phyloP scores from a whole-genome alignment of 768 basidiomycete genomes.

The Boletus reticulatus region DNA sequence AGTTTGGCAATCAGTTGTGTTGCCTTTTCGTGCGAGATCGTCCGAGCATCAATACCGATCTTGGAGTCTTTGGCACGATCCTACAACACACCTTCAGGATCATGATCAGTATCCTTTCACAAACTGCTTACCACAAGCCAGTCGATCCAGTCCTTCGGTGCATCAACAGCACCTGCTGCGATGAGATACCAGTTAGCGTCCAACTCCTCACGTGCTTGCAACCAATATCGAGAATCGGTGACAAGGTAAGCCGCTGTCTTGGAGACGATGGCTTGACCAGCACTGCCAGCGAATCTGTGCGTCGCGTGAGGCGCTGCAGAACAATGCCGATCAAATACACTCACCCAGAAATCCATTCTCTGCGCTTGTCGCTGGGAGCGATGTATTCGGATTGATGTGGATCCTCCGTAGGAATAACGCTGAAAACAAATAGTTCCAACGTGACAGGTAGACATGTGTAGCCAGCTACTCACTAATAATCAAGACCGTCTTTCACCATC shows the following conservation, averaged over 20 bases:
- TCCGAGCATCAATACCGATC: conserved; percentile 83
- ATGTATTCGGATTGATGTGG: conserved; percentile 85
- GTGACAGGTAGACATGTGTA: neutral
- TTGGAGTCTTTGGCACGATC: conserved; percentile 42
- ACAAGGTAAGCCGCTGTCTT: conserved; percentile 67
- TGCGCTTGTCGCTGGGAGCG: conserved; percentile 68
- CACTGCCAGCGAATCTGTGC: conserved; percentile 58
- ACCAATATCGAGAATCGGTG: conserved; percentile 82
- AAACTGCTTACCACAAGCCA: conserved; percentile 59
- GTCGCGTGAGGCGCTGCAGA: conserved; percentile 11
- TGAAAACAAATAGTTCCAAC: conserved; percentile 30
- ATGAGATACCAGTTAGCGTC: conserved; percentile 75
- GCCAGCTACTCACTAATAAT: conserved; percentile 64
- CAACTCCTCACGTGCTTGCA: conserved; percentile 68
- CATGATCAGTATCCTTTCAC: neutral
- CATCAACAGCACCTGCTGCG: conserved; percentile 48
- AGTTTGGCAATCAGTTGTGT: conserved; percentile 58
- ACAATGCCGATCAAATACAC: conserved; percentile 35
- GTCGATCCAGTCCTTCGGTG: conserved; percentile 73
- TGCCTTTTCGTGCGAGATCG: conserved; percentile 75
- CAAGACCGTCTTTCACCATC: conserved; percentile 66
- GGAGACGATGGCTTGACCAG: conserved; percentile 71
- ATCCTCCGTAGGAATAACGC: conserved; percentile 76
- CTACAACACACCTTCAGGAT: conserved; percentile 22
- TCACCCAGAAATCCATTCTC: conserved; percentile 76